Conservation (phyloP, 208 protist species). For the Acanthamoeba royreba region DNA sequence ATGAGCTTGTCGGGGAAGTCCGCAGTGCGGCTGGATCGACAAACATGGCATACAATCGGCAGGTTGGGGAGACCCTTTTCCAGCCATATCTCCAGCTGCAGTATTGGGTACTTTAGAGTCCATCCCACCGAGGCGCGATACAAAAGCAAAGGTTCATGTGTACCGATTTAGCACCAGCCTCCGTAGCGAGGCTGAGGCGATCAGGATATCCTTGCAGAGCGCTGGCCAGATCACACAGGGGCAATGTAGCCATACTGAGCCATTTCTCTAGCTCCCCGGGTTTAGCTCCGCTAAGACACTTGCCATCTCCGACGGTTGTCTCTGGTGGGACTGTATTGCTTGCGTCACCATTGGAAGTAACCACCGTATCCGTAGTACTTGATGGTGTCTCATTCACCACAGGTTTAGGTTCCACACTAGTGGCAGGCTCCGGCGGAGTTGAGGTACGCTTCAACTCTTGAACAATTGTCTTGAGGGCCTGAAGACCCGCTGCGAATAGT, state of each 20-base stretch:
- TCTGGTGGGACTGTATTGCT: background rate
- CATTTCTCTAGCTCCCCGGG: background rate
- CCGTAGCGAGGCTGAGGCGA: background rate
- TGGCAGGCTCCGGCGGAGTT: no score
- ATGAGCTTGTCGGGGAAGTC: background rate
- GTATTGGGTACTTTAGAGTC: background rate
- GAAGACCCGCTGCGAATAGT: no score
- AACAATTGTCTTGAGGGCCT: no score
- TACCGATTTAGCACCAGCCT: background rate
- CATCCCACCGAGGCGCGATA: background rate
- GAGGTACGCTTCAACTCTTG: no score
- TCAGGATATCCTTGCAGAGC: background rate
- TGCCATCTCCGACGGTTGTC: background rate
- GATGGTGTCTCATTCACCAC: no score
- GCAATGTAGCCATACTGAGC: background rate
- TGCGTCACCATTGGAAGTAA: no score
- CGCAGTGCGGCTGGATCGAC: background rate
- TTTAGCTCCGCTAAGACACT: background rate
- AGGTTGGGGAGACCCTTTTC: background rate
- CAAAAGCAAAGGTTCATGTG: background rate
- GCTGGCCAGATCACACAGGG: background rate
- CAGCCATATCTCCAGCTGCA: background rate
- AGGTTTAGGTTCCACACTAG: no score
- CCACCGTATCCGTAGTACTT: no score
- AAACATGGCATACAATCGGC: background rate